Percentiles rank a stretch among this genome's conserved stretches.
phyloP scores from a whole-genome alignment of 2,329 filamentous ascomycete genomes.

The Colletotrichum gloeosporioides region DNA sequence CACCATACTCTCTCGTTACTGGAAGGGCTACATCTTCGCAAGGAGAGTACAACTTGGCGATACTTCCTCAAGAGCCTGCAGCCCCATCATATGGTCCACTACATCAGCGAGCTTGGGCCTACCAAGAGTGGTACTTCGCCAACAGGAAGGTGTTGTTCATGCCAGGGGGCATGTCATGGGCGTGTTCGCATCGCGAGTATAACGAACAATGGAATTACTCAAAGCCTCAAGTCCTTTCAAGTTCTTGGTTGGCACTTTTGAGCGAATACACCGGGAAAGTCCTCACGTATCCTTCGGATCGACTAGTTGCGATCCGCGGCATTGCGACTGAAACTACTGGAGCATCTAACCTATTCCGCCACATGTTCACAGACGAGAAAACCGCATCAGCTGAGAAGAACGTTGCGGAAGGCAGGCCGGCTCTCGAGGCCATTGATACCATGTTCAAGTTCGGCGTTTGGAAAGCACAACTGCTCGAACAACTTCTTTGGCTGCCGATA shows the following conservation, averaged over 20 bases:
- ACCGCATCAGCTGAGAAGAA: background rate
- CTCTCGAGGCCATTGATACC: background rate
- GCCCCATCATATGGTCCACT: too few species aligned
- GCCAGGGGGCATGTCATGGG: background rate
- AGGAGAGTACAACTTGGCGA: background rate
- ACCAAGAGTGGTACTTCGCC: background rate
- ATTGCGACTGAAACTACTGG: background rate
- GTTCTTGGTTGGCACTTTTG: background rate
- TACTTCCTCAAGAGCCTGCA: too few species aligned
- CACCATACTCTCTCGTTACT: background rate
- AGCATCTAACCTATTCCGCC: background rate
- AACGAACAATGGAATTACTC: background rate
- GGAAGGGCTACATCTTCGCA: background rate
- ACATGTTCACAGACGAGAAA: background rate
- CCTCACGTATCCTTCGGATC: background rate
- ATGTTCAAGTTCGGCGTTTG: background rate
- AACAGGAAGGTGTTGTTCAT: too few species aligned
- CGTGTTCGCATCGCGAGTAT: background rate
- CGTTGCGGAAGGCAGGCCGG: background rate
- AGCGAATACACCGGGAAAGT: background rate
- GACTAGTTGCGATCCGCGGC: background rate
- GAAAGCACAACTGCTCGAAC: background rate
- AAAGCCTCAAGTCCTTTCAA: background rate
- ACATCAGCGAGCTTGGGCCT: background rate
- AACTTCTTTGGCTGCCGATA: background rate